Evolutionary conservation across 306 rosid genomes (phyloP), one percentile per base, ranked within the genome.

Genomic region (Dryas octopetala): DNA sequence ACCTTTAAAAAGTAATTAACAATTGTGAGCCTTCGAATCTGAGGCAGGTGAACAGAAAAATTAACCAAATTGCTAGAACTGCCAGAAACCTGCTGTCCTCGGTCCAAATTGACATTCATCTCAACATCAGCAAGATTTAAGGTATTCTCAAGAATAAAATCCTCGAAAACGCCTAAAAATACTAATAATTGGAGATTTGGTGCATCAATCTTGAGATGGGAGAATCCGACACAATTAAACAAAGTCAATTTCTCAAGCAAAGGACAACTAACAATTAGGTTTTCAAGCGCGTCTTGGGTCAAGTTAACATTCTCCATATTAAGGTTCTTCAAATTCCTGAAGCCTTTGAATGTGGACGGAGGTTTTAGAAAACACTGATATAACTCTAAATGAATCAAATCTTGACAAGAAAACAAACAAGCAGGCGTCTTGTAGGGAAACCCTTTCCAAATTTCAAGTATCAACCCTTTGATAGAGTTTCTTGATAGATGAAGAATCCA

Each of bases 401-500:
- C 69, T 64, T 87, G 86, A 76, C 90, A 89, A 74, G 68, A 12
- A 76, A 87, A 89, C 60, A 89, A 68, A 67, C 84, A 74, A 0
- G 91, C 82, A 43, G 88, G 88, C 41, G 83, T 68, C 75, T 62
- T 81, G 78, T 83, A 89, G 26, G 76, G 82, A 15, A 75, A 76
- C 67, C 88, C 94, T 59, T 75, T 76, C 87, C 83, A 62, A 61
- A 89, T 70, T 66, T 85, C 76, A 63, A 89, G 87, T 54, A 89
- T 82, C 41, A 89, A 77, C 64, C 78, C 82, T 65, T 87, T 78
- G 71, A 87, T 19, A 14, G 84, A 62, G 68, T 69, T 76, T 76
- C 94, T 82, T 45, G 84, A 73, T 38, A 89, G 74, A 78, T 83
- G 84, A 73, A 79, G 84, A 38, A 81, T 54, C 94, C 89, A 89